Evolutionary conservation across 306 rosid species (phyloP).

Genomic region (Gynostemma pentaphyllum): DNA sequence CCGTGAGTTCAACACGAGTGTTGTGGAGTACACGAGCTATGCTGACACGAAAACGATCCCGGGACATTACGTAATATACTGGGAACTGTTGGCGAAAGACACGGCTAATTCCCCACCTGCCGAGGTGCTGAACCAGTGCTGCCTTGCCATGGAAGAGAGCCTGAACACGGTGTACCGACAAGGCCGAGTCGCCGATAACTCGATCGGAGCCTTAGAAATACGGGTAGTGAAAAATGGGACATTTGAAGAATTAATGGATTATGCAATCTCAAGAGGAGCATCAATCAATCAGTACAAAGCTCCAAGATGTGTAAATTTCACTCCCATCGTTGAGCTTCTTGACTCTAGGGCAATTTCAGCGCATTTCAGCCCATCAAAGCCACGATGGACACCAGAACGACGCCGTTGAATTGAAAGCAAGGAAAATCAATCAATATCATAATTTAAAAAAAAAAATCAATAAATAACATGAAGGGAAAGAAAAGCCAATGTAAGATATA

Average conservation of each 20-base stretch:
- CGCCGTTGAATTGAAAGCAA: constrained; percentile 21
- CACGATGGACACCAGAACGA: constrained; percentile 74
- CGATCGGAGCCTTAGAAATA: constrained; percentile 86
- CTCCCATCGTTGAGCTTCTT: constrained; percentile 75
- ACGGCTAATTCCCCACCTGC: constrained; percentile 23
- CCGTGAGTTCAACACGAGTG: constrained; percentile 41
- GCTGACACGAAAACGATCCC: constrained; percentile 63
- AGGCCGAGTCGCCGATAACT: constrained; percentile 66
- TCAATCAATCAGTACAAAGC: constrained; percentile 88
- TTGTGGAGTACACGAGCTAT: constrained; percentile 76
- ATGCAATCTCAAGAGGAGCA: constrained; percentile 85
- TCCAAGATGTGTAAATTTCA: constrained; percentile 77
- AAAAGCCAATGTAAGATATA: neutral
- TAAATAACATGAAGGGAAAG: neutral
- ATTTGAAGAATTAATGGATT: constrained; percentile 91
- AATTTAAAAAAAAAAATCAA: constrained; percentile 9
- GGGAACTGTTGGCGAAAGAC: constrained; percentile 71
- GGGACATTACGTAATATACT: constrained; percentile 85
- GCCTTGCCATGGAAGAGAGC: constrained; percentile 66
- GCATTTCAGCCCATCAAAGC: constrained; percentile 75
- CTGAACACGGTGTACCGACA: constrained; percentile 85
- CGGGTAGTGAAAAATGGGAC: constrained; percentile 82
- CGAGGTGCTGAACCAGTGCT: constrained; percentile 43
- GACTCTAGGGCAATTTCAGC: constrained; percentile 56
- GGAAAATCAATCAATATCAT: neutral